Base-by-base conservation (phyloP, 331 rosid genomes). In the Stylosanthes scabra region DNA sequence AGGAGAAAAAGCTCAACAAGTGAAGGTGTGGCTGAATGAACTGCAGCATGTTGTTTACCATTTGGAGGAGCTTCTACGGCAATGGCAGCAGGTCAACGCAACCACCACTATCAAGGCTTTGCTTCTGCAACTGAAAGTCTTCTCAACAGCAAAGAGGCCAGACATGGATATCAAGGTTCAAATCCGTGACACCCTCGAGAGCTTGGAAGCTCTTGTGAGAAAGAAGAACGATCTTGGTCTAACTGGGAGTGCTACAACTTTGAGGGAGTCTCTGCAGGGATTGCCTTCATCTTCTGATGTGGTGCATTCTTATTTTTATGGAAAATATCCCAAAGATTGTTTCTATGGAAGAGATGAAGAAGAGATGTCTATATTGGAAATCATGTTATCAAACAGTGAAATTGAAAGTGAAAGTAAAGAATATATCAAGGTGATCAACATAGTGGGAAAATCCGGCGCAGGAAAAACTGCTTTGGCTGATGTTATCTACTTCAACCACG, bases 331-430 rank as follows among this genome's bases (percentile, higher is more conserved):
- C 3, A 74, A 74, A 65, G 72, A 65, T 56, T 54, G 44, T 44
- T 74, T 74, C 66, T 74, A 74, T 44, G 79, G 66, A 74, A 74
- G 79, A 64, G 56, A 63, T 42, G 64, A 63, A n/a, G 78, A 51
- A 51, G 78, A 63, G 54, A 74, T 41, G 59, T 25, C 9, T 42
- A 13, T 74, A 10, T 9, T 74, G 5, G 66, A 65, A 3, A 55
- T 39, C 25, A 11, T 74, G 65, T 29, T 74, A 14, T 65, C 72
- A 28, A 55, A 16, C 11, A 44, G 39, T 50, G 47, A 42, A 20
- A 15, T n/a, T n/a, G n/a, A n/a, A n/a, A n/a, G 28, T 62, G 39
- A 42, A 20, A 15, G 11, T 62, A 15, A 58, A 3, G 45, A 41
- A 8, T 12, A 56, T 56, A 7, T 55, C 51, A 68, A 59, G 42